A percentile compares a stretch with the other conserved stretches of the same genome.
These are phyloP conservation scores for Gonapodya sp. DNA, from an alignment of 192 early-diverging fungal genomes.

Conservation along the genomic window DNA sequence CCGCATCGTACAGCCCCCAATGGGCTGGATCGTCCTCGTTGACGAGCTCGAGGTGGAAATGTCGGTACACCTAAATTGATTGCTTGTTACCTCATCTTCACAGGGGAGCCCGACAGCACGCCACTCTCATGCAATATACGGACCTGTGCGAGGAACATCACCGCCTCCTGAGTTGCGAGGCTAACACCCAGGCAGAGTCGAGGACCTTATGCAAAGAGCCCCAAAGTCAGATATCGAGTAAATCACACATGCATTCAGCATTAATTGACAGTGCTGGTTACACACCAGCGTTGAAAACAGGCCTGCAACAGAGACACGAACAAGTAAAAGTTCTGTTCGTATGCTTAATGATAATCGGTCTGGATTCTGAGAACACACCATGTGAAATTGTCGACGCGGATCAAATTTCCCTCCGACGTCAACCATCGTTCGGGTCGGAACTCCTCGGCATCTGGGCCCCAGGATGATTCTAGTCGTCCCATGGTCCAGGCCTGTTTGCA, in stretches of 20 bases:
- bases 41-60: slow-evolving; percentile 8
- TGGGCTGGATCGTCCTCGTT: slow-evolving; percentile 2
- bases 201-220: too few species aligned
- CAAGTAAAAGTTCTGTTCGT: too few species aligned
- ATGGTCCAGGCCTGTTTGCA: slow-evolving; percentile 31
- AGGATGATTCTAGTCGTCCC: slow-evolving; percentile 38
- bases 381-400: slow-evolving; percentile 26
- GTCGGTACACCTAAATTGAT: background rate
- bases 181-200: slow-evolving; percentile 5
- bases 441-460: slow-evolving; percentile 50
- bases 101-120: background rate
- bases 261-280: too few species aligned
- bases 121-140: too few species aligned
- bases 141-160: slow-evolving; percentile 6
- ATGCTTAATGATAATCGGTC: too few species aligned
- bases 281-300: slow-evolving; percentile 37
- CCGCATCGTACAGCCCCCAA: background rate
- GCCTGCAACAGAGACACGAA: too few species aligned
- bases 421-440: slow-evolving; percentile 62
- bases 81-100: background rate
- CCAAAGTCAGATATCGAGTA: too few species aligned
- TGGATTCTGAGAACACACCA: too few species aligned
- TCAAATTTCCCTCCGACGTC: slow-evolving; percentile 24
- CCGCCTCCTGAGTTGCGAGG: slow-evolving; percentile 2
- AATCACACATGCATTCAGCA: too few species aligned